A percentile compares a stretch with the other conserved stretches of the same genome.
phyloP scores from a whole-genome alignment of 306 rosid genomes.

The Vicia faba region DNA sequence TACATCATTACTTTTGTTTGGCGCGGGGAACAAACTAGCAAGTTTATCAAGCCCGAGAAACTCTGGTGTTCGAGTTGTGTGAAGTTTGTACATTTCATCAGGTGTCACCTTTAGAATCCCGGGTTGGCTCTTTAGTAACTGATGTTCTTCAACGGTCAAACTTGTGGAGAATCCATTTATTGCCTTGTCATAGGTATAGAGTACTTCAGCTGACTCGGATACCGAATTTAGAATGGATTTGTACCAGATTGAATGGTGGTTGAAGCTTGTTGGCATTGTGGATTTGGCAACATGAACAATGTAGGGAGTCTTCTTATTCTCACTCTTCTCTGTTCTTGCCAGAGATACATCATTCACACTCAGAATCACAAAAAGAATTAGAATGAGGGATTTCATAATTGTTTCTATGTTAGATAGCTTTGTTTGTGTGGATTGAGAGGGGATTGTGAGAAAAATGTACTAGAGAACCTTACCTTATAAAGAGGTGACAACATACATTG shows the following conservation, averaged over 20 bases:
- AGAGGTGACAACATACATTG: neutral
- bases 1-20: constrained; percentile 48
- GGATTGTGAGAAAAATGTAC: constrained; percentile 1
- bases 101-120: constrained; percentile 65
- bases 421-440: neutral
- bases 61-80: constrained; percentile 78
- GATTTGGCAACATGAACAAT: constrained; percentile 68
- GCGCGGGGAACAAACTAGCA: constrained; percentile 35
- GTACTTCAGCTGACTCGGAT: constrained; percentile 61
- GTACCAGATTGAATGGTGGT: constrained; percentile 69
- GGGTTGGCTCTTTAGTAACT: constrained; percentile 37
- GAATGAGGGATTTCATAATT: neutral
- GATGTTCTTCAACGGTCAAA: constrained; percentile 55
- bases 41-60: constrained; percentile 70
- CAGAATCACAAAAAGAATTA: constrained; percentile 31
- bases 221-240: constrained; percentile 59
- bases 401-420: constrained; percentile 24
- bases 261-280: constrained; percentile 63
- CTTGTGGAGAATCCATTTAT: constrained; percentile 77
- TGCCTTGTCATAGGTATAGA: constrained; percentile 65
- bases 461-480: neutral
- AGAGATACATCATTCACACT: constrained; percentile 28
- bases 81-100: constrained; percentile 60
- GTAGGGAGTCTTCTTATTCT: constrained; percentile 49
- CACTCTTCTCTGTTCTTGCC: constrained; percentile 32